These are phyloP conservation scores for Mycosphaerella sp. DNA, from an alignment of 2,329 filamentous ascomycete species.

Conservation along the genomic window DNA sequence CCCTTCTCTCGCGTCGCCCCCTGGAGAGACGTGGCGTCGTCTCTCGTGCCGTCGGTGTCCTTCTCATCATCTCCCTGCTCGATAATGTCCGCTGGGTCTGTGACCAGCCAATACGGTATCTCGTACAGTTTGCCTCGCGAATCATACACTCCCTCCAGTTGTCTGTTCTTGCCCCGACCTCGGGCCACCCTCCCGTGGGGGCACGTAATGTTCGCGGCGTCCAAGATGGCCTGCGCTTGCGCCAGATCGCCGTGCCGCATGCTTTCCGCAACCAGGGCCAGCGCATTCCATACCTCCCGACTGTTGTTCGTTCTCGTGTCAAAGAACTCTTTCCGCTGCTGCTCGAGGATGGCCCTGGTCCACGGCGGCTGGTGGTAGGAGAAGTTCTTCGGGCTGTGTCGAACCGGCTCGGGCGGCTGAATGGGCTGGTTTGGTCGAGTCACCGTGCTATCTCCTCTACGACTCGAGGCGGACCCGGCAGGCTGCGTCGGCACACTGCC, in stretches of 20 bases:
- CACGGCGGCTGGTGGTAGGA: conserved; percentile 42
- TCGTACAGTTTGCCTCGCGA: conserved; percentile 39
- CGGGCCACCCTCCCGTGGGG: conserved; percentile 35
- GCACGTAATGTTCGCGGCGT: conserved; percentile 58
- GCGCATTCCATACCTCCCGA: conserved; percentile 70
- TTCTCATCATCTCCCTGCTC: conserved; percentile 30
- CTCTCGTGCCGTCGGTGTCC: conserved; percentile 21
- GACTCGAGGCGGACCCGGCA: conserved; percentile 1
- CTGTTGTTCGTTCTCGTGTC: conserved; percentile 78
- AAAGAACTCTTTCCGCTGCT: conserved; percentile 77
- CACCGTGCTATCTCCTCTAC: conserved; percentile 3
- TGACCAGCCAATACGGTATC: conserved; percentile 42
- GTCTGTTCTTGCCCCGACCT: conserved; percentile 17
- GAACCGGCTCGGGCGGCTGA: conserved; percentile 21
- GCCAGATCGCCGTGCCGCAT: conserved; percentile 50
- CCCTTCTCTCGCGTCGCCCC: conserved; percentile 22
- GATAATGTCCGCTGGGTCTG: conserved; percentile 39
- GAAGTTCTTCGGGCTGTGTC: conserved; percentile 18
- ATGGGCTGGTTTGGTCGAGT: conserved; percentile 28
- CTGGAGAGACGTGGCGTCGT: conserved; percentile 12
- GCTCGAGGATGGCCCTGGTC: conserved; percentile 62
- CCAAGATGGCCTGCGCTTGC: conserved; percentile 69
- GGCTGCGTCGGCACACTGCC: neutral
- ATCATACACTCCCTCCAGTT: conserved; percentile 38
- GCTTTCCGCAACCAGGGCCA: conserved; percentile 61